Evolutionary conservation across 768 basidiomycete species (phyloP), one percentile per base, ranked within the genome.

Genomic region (Pleurotus giganteus): DNA sequence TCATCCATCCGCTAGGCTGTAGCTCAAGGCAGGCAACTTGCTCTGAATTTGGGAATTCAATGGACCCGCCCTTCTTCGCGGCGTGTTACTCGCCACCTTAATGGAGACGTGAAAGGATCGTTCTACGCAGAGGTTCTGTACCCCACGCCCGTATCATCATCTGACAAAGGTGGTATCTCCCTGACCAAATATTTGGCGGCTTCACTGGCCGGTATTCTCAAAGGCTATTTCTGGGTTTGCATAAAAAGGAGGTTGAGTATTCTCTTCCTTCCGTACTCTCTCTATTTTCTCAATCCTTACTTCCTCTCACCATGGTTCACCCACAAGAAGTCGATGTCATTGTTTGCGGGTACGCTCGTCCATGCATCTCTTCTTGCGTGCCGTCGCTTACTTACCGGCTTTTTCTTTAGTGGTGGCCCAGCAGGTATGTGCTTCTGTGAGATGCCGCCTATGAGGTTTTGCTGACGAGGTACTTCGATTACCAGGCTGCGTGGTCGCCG

Each of bases 261-360:
- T 47, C 28, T 47, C 46, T 51, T 51, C 4, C 49, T 37, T 23
- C 27, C 34, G 17, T 36, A 34, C 34, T n/a, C 34, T 37, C 44
- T 24, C 49, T 51, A 51, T 37, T 51, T 37, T 23, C n/a, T 51
- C 34, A 24, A 26, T 36, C 36, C 49, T 15, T 32, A 9, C 6
- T 9, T 17, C 31, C 5, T 51, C 49, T 51, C 12, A 53, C 19
- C 23, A 78, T 77, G 75, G 74, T 73, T 58, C 84, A 84, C 63
- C 83, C 84, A 55, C 79, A 85, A 63, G 85, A 86, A 77, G 86
- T 88, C 67, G 86, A 87, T 71, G 72, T 87, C 54, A 86, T 88
- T 59, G 82, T 88, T 53, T 76, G 75, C 57, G 86, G 86, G 52
- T 53, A 26, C 24, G 52, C 43, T 34, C 39, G 28, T 11, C 36